Evolutionary conservation across 257 asterid species (phyloP), one percentile per base, ranked within the genome.

Genomic region (Craterostigma plantagineum): DNA sequence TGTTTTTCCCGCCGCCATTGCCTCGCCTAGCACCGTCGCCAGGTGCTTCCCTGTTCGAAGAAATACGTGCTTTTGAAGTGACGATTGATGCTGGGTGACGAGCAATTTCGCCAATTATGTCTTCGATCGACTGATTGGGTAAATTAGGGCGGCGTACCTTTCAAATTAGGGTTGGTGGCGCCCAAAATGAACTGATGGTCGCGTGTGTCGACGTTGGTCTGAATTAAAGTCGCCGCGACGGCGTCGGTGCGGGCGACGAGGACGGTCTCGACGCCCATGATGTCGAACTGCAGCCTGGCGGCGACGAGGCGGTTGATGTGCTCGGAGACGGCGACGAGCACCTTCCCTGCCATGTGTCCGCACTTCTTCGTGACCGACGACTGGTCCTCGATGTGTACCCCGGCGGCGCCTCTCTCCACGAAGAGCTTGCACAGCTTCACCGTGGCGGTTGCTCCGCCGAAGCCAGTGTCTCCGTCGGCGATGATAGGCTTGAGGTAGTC

Each of bases 281-380:
- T 48, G 34, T 90, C 98, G 52, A 90, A 90, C 66, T 90, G 98
- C 51, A 90, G 39, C 42, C 95, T 73, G 11, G 98, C 98, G 8
- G 93, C 93, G 3, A 83, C 98, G 10, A 87, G 79, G 38, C 98
- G 64, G 67, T 90, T 90, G 18, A 83, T 70, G 4, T 87, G 98
- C 63, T 87, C 98, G 58, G 75, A 68, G 10, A 79, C 75, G 0
- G 86, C 80, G 10, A 87, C 95, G n/a, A 87, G 77, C 2, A 87
- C 98, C 38, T 87, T 87, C 0, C 98, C 98, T 0, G 93, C 98
- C 98, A 87, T 87, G 54, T 87, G 98, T 11, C 98, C 98, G 55
- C 98, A 87, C 48, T 82, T 87, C 44, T 87, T 87, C 2, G 95
- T 79, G 16, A 79, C 81, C 0, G 95, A 82, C 3, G 98, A 87